Base-by-base conservation (phyloP, 2,329 filamentous ascomycete genomes). In the Fusarium algeriense region DNA sequence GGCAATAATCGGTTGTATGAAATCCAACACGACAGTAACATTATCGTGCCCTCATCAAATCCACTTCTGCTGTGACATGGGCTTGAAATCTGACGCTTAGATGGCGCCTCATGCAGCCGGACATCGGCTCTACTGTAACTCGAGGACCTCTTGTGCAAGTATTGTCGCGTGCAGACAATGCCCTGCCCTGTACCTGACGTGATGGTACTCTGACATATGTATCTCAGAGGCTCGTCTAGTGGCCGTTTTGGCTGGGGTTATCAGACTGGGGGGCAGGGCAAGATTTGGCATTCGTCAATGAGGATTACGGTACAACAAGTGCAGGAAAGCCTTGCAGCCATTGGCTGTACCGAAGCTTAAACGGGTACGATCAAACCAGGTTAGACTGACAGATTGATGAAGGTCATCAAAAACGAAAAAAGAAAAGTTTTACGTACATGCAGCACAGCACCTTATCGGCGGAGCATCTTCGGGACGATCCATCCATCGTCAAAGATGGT, bases 381-480 rank as follows among this genome's bases (percentile, higher is more conserved):
- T 57, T 52, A 71, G 59, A 59, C 45, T 46, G 53, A 44, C 30
- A 65, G 49, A 50, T 57, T 62, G 55, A 54, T 65, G 34, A 60
- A 57, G 48, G 56, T 54, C 52, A 60, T 43, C 37, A 48, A 60
- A 61, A 61, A 59, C 41, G 32, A 65, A 68, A 68, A 62, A 60
- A 58, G 60, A 55, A 54, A 71, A 71, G 73, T 73, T 58, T 67
- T 71, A 64, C 68, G 66, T 66, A 63, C 59, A 60, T 60, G 55
- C 28, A 32, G 55, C 20, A 32, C 40, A 37, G 49, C 45, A 73
- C 66, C 70, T 74, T 69, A 69, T 75, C 67, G 69, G 73, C 73
- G 73, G 73, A 75, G 73, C 65, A 75, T 75, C 73, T 49, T 75
- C 73, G 73, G 73, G 67, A 65, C 66, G 67, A 70, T 70, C 49